Percentiles rank a stretch among this genome's conserved stretches.
Evolutionary conservation across 2,329 filamentous ascomycete genomes (phyloP).

Genomic region (Exophiala alcalophila): DNA sequence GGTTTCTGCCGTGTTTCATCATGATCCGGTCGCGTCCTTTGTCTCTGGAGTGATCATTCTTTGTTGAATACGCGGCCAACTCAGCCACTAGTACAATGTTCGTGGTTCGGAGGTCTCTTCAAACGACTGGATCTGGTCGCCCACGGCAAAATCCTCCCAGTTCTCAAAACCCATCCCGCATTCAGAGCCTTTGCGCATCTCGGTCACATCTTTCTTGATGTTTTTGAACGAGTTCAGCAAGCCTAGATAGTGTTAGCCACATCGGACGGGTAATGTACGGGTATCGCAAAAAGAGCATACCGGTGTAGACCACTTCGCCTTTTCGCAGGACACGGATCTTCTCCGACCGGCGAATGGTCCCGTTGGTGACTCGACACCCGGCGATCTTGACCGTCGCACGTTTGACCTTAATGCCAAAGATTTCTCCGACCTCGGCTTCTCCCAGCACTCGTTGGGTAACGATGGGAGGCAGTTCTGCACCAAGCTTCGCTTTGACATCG

Average conservation of each 20-base stretch:
- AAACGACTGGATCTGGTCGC: conserved; percentile 85
- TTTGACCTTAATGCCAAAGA: conserved; percentile 81
- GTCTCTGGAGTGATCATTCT: not conserved
- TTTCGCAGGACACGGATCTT: conserved; percentile 70
- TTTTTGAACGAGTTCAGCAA: conserved; percentile 79
- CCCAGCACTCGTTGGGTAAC: conserved; percentile 71
- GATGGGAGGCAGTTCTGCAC: conserved; percentile 64
- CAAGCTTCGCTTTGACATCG: conserved; percentile 57
- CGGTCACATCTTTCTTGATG: conserved; percentile 82
- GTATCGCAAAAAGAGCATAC: conserved; percentile 53
- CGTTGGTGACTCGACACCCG: conserved; percentile 83
- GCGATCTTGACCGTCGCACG: conserved; percentile 72
- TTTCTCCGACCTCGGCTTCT: conserved; percentile 78
- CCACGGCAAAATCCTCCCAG: conserved; percentile 74
- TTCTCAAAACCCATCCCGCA: conserved; percentile 82
- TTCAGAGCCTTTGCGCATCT: conserved; percentile 90
- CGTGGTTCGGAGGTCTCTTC: conserved; percentile 75
- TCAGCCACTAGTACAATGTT: conserved; percentile 35
- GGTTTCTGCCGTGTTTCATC: conserved; percentile 8
- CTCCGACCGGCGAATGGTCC: conserved; percentile 61
- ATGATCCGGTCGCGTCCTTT: conserved; percentile 1
- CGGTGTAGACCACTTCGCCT: conserved; percentile 72
- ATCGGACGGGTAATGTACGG: not conserved
- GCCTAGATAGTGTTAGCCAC: conserved; percentile 51
- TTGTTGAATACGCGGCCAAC: not conserved